A percentile compares a stretch with the other conserved stretches of the same genome.
Evolutionary conservation across 2,329 filamentous ascomycete genomes (phyloP).

Genomic region (Alternaria burnsii): DNA sequence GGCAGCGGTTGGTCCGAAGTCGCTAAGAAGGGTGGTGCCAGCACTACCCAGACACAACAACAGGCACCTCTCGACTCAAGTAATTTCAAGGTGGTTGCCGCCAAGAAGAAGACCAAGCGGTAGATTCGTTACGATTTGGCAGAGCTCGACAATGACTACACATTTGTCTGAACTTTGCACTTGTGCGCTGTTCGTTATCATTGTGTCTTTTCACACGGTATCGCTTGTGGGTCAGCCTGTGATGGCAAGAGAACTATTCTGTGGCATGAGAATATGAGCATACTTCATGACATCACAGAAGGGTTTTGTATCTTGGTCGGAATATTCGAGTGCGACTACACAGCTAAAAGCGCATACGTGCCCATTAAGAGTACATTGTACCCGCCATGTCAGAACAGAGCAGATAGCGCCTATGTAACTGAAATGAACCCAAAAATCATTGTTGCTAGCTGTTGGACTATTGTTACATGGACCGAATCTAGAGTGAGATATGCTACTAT

Average conservation of each 20-base stretch:
- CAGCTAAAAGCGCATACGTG: neutral
- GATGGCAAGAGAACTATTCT: neutral
- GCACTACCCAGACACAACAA: constrained; percentile 51
- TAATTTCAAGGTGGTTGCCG: constrained; percentile 88
- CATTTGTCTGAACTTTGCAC: neutral
- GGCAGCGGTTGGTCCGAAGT: constrained; percentile 93
- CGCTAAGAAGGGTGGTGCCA: constrained; percentile 88
- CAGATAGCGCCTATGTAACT: neutral
- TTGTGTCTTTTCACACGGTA: neutral
- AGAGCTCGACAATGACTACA: neutral
- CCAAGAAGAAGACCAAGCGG: constrained; percentile 82
- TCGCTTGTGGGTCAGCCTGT: neutral
- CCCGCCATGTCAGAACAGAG: neutral
- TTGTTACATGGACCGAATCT: neutral
- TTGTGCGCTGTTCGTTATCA: neutral
- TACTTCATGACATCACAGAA: neutral
- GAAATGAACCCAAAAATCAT: neutral
- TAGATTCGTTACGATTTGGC: constrained; percentile 22
- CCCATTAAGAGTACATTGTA: neutral
- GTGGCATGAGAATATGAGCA: neutral
- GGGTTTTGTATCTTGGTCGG: neutral
- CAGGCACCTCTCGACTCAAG: constrained; percentile 58
- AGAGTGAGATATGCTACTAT: neutral
- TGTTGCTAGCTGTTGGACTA: neutral
- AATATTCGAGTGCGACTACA: neutral